These are phyloP conservation scores for Penicillium rolfsii DNA, from an alignment of 2,329 filamentous ascomycete genomes.

Conservation along the genomic window DNA sequence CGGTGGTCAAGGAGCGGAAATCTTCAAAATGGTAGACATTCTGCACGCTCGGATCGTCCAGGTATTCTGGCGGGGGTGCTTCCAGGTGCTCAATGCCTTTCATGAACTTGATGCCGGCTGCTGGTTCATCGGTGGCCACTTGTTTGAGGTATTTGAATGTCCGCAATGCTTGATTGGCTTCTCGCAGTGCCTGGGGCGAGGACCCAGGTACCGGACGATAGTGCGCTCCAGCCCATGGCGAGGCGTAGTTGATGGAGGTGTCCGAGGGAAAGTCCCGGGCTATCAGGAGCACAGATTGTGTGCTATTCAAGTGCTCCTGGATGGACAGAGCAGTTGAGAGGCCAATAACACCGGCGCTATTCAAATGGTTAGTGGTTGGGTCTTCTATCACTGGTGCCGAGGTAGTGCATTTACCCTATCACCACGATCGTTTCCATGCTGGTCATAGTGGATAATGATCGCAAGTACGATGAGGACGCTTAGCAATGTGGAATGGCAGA, in stretches of 20 bases:
- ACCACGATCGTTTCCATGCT: conserved; percentile 41
- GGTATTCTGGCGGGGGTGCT: conserved; percentile 41
- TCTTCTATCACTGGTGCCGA: not conserved
- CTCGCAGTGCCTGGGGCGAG: conserved; percentile 40
- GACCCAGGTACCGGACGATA: conserved; percentile 50
- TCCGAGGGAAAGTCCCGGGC: conserved; percentile 46
- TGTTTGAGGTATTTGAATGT: conserved; percentile 46
- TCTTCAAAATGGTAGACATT: conserved; percentile 41
- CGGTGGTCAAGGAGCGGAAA: conserved; percentile 36
- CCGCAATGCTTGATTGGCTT: conserved; percentile 42
- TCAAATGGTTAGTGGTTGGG: conserved; percentile 2
- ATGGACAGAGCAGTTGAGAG: conserved; percentile 43
- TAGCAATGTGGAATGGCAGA: no score
- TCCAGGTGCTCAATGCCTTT: conserved; percentile 50
- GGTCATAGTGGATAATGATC: conserved; percentile 25
- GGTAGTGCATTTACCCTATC: conserved; percentile 36
- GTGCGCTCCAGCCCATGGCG: conserved; percentile 53
- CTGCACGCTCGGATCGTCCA: conserved; percentile 32
- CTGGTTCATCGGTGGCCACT: conserved; percentile 40
- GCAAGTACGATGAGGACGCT: not conserved
- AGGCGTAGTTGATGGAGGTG: conserved; percentile 50
- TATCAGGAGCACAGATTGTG: conserved; percentile 43
- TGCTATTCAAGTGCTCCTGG: conserved; percentile 34
- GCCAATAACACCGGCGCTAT: conserved; percentile 47
- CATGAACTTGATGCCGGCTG: conserved; percentile 43